Evolutionary conservation across 2,329 filamentous ascomycete genomes (phyloP), one percentile per base, ranked within the genome.

Genomic region (Madurella mycetomatis): DNA sequence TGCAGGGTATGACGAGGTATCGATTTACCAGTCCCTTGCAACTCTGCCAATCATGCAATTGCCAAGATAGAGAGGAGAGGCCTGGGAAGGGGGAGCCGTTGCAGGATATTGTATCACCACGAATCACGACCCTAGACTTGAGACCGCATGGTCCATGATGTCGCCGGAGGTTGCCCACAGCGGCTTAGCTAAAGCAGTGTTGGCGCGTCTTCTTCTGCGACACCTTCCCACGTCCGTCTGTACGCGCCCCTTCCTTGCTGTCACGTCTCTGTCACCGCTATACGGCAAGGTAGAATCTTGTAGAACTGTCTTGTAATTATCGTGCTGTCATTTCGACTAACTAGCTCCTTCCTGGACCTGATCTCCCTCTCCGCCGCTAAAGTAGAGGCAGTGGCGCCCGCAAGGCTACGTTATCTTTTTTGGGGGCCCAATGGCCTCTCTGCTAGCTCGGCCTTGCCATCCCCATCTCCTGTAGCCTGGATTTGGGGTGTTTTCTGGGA

Each of bases 31-130:
- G 56, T 58, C 56, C 53, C 30, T 58, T 47, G 53, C 51, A 56
- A 41, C 43, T 58, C 56, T 54, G 47, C 56, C 47, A 56, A 58
- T 54, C 41, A 56, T 59, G 51, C 41, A 41, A 54, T 49, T 59
- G 40, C 54, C 48, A 48, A 56, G 48, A 53, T 18, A 42, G 41
- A 1, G 40, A 54, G 54, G 51, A 54, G 47, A 51, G 43, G 52
- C 49, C 47, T 31, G 16, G 42, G 42, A 44, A 56, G 54, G 25
- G 19, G 50, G 46, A 31, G 51, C 55, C 5, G 42, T 30, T 31
- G 47, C 16, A 54, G 51, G 51, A 58, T 8, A 47, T 52, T 49
- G 49, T 57, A 54, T 57, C 55, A 51, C 51, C 41, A 44, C 55
- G 51, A 57, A 59, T 59, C 51, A 59, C 47, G 40, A 30, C 49